Evolutionary conservation across 306 rosid species (phyloP).

Genomic region (Cucumis hystrix): DNA sequence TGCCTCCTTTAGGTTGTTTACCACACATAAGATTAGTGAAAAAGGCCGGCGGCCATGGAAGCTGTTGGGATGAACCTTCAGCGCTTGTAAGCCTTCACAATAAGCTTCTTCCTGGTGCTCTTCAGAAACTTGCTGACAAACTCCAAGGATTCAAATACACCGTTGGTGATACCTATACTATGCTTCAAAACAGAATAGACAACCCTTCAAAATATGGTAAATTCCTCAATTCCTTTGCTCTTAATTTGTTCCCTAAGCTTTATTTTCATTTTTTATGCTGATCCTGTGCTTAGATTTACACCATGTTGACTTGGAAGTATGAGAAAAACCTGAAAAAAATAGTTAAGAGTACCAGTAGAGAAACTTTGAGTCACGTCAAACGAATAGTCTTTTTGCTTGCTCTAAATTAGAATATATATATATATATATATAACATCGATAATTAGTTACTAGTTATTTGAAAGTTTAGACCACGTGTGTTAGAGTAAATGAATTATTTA

Average conservation of each 20-base stretch:
- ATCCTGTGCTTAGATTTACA: no score
- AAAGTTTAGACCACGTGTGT: no score
- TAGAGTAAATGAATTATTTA: neutral
- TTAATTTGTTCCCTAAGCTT: neutral
- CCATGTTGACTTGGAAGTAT: no score
- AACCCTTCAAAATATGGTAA: conserved; percentile 39
- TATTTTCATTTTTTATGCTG: no score
- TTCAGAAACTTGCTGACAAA: conserved; percentile 14
- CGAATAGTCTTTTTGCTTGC: no score
- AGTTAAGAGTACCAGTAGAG: no score
- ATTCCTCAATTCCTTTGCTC: neutral
- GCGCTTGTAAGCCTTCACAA: conserved; percentile 30
- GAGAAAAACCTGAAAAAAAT: no score
- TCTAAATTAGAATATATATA: no score
- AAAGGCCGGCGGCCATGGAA: neutral
- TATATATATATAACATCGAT: no score
- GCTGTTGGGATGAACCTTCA: conserved; percentile 17
- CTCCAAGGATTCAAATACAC: conserved; percentile 32
- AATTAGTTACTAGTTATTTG: no score
- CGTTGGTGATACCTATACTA: neutral
- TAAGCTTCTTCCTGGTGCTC: conserved; percentile 1
- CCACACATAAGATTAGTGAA: conserved; percentile 15
- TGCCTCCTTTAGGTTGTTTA: conserved; percentile 17
- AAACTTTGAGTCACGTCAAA: no score
- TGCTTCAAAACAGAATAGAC: neutral